Conservation (phyloP, 2,329 filamentous ascomycete genomes). For the Aureobasidium sp. region DNA sequence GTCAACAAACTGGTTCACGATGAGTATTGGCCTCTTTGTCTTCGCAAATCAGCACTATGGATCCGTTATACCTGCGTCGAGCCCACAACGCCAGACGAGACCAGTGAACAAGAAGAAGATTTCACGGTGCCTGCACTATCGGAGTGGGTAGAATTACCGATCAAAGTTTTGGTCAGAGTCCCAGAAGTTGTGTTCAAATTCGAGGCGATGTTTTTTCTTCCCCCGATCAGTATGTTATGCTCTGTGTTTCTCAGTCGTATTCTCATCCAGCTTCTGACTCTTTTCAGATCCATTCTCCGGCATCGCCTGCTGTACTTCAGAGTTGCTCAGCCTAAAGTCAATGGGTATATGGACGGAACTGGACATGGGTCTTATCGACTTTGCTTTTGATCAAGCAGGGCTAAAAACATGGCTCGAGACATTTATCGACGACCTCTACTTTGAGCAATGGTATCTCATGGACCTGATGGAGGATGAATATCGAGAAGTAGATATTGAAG, state of each 20-base stretch:
- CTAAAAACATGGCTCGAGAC: background rate
- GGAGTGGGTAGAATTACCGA: background rate
- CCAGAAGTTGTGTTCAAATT: background rate
- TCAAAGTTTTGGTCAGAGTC: background rate
- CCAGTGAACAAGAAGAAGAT: background rate
- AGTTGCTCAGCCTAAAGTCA: background rate
- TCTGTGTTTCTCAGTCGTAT: background rate
- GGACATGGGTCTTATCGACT: background rate
- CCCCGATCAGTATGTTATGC: background rate
- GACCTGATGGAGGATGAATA: background rate
- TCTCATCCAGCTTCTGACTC: background rate
- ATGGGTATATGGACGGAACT: background rate
- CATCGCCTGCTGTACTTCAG: background rate
- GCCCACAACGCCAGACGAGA: background rate
- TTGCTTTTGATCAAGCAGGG: background rate
- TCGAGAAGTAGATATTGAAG: background rate
- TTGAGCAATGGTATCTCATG: background rate
- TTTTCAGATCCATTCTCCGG: background rate
- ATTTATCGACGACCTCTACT: background rate
- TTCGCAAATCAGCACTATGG: background rate
- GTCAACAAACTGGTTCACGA: background rate
- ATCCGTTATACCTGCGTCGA: background rate
- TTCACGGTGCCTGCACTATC: background rate
- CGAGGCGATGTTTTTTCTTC: background rate
- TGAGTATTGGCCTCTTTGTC: conserved; percentile 5